Conservation (phyloP, 2,329 filamentous ascomycete genomes). For the Parafenestella ontariensis region DNA sequence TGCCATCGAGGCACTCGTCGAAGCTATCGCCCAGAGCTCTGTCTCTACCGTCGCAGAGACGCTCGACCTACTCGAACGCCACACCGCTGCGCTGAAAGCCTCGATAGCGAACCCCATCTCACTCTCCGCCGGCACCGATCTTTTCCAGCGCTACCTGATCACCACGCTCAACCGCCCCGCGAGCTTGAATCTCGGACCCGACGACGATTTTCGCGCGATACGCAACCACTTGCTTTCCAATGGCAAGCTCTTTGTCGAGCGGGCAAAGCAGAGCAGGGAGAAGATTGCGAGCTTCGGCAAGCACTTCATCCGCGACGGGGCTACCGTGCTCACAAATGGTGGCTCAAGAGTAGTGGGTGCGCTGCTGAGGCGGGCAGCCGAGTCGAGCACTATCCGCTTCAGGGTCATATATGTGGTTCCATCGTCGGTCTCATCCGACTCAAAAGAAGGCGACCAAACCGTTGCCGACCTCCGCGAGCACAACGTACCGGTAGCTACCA, state of each 20-base stretch:
- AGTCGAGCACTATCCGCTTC: slow-evolving; percentile 72
- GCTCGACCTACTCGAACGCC: slow-evolving; percentile 79
- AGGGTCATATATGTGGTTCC: slow-evolving; percentile 75
- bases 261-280: slow-evolving; percentile 84
- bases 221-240: slow-evolving; percentile 85
- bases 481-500: slow-evolving; percentile 83
- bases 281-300: slow-evolving; percentile 82
- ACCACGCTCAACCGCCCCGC: slow-evolving; percentile 67
- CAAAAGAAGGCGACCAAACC: slow-evolving; percentile 70
- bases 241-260: slow-evolving; percentile 82
- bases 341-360: slow-evolving; percentile 84
- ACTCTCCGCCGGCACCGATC: slow-evolving; percentile 89
- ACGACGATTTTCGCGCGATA: slow-evolving; percentile 80
- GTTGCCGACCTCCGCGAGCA: slow-evolving; percentile 73
- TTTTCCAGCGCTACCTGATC: slow-evolving; percentile 94
- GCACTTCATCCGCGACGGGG: slow-evolving; percentile 78
- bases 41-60: slow-evolving; percentile 93
- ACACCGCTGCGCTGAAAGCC: slow-evolving; percentile 78
- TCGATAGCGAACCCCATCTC: slow-evolving; percentile 88
- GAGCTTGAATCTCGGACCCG: slow-evolving; percentile 53
- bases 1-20: slow-evolving; percentile 89
- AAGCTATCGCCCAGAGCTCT: slow-evolving; percentile 78
- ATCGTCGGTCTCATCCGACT: slow-evolving; percentile 42
- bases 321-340: slow-evolving; percentile 87
- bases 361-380: slow-evolving; percentile 75